Base-by-base conservation (phyloP, 2,329 filamentous ascomycete genomes). In the Epichloe glyceriae region DNA sequence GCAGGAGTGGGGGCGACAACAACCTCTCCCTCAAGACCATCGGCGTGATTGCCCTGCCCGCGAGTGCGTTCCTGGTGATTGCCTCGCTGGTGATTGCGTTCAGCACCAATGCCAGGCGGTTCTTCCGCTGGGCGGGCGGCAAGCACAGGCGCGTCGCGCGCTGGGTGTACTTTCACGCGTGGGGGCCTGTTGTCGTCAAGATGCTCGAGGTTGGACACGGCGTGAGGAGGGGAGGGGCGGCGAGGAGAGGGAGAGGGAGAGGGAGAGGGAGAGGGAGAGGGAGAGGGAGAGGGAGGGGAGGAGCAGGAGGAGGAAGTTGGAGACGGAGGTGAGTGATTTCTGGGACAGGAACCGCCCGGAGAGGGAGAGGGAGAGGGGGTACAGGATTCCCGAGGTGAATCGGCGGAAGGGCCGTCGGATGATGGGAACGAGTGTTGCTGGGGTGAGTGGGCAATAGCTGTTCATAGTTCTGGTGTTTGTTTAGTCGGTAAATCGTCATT, bases 51-150 rank as follows among this genome's bases (percentile, higher is more conserved):
- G 67, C 75, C 3, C 64, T 73, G 43, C 79, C 70, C 40, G 64
- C 66, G 6, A 81, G 72, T 39, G 65, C 62, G n/a, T 41, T 68
- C 1, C 58, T 82, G 8, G 75, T 82, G 40, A 56, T 67, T 1
- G 56, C 69, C 0, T 74, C 78, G 1, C 70, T 83, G 2, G 57
- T 81, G 0, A 66, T 74, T 1, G 79, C 79, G 0, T 83, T 80
- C 63, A 82, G 72, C 58, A 71, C 67, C 19, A 69, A 66, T 5
- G 70, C 69, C 2, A 69, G 69, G 11, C 55, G 55, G 2, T 50
- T 67, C 5, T 57, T 66, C 26, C 57, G 61, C 11, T 61, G 56
- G 53, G n/a, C 61, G 11, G 55, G 55, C 10, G 50, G 52, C 0
- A 12, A 46, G 2, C 58, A 60, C 26, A 50, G 54, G 2, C 34